Base-by-base conservation (phyloP, 345 rosid genomes). In the Physaria fendleri region DNA sequence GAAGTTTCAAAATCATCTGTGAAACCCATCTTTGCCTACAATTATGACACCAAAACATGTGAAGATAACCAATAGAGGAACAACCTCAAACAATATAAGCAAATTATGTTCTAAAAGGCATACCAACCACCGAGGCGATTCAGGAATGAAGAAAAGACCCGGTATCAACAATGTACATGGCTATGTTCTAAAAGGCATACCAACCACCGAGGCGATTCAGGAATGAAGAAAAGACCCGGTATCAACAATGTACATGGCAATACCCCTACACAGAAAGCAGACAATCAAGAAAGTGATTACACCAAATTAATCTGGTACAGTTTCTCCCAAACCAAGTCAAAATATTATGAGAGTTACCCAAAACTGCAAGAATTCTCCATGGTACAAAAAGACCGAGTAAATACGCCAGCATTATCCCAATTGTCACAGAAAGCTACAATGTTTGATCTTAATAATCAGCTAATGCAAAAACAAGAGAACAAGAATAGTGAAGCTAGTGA, bases 41-140 rank as follows among this genome's bases (percentile, higher is more conserved):
- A 8, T 56, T 32, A 20, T 6, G 34, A 58, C 3, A 59, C 20
- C 8, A 27, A 9, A 3, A 24, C 6, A 13, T 9, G 2, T 42
- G 21, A 32, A 34, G 10, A 18, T 38, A 39, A 51, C 13, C 2
- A 42, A 1, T 6, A 42, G 42, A 7, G 38, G 43, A 64, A 64
- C 41, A 48, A 42, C 34, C 6, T 21, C 47, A 40, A 40, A 62
- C 22, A 24, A n/a, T n/a, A 25, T 22, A 54, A 44, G 49, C 23
- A 21, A 21, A 49, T 12, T 33, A 0, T 13, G 54, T 27, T 50
- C 11, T 21, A 20, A 35, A n/a, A 47, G 62, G 34, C 76, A 75
- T 83, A 89, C 99, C 89, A 93, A 82, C 97, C 99, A 93, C 34
- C 97, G 84, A 71, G 97, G 97, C 77, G 99, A 93, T 75, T 93